Conservation (phyloP, 2,329 filamentous ascomycete genomes). For the Epichloe brachyelytri region DNA sequence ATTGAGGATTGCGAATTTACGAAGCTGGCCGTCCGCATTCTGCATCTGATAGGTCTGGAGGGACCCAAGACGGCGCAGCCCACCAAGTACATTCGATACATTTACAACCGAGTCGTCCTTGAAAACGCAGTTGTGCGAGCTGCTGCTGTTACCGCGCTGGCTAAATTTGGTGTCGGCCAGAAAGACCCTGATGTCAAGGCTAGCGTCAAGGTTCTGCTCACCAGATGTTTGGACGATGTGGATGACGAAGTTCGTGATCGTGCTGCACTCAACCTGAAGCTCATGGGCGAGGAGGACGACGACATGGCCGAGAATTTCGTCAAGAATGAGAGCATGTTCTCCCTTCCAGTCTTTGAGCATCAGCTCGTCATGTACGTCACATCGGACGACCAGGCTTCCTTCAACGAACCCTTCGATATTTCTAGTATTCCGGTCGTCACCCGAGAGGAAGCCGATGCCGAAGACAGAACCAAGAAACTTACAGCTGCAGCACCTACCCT, state of each 20-base stretch:
- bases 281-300: conserved; percentile 89
- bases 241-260: conserved; percentile 97
- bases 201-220: conserved; percentile 84
- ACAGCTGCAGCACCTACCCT: conserved; percentile 84
- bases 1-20: conserved; percentile 99
- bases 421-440: conserved; percentile 85
- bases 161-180: conserved; percentile 95
- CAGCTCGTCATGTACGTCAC: conserved; percentile 97
- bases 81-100: conserved; percentile 98
- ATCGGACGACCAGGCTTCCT: conserved; percentile 75
- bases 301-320: conserved; percentile 78
- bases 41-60: conserved; percentile 87
- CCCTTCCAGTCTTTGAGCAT: conserved; percentile 87
- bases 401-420: conserved; percentile 79
- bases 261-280: conserved; percentile 77
- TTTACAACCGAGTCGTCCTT: conserved; percentile 95
- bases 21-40: conserved; percentile 86
- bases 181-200: conserved; percentile 95
- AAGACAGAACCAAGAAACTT: conserved; percentile 94
- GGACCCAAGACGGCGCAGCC: conserved; percentile 91
- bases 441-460: conserved; percentile 87
- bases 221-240: conserved; percentile 86
- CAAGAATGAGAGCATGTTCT: conserved; percentile 94
- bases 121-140: conserved; percentile 95
- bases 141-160: conserved; percentile 85